Conservation (phyloP, 2,329 filamentous ascomycete genomes). For the Gaeumannomyces tritici region DNA sequence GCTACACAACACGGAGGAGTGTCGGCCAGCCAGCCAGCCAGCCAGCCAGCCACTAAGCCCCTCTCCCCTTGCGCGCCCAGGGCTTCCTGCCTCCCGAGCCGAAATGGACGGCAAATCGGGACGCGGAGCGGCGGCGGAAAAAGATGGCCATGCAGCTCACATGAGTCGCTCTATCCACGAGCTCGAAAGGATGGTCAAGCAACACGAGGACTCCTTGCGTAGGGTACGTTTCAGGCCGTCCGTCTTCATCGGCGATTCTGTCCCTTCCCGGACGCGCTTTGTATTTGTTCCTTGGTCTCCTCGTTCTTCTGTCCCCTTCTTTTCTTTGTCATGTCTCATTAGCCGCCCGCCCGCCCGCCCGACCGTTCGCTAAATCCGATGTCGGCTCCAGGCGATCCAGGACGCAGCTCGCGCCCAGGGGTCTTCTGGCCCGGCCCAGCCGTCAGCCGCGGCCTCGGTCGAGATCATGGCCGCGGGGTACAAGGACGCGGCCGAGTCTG, state of each 20-base stretch:
- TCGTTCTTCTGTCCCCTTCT: not conserved
- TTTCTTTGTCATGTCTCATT: not conserved
- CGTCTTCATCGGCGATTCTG: not conserved
- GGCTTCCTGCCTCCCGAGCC: not conserved
- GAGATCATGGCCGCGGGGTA: conserved; percentile 56
- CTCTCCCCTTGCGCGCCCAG: not conserved
- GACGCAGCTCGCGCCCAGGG: not conserved
- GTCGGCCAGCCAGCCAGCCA: not conserved
- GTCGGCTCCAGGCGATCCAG: not conserved
- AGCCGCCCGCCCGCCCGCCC: too few species aligned
- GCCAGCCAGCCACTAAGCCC: not conserved
- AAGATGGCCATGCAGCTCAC: conserved; percentile 36
- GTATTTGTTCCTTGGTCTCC: not conserved
- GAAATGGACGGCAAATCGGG: not conserved
- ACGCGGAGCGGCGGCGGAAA: not conserved
- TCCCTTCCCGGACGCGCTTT: not conserved
- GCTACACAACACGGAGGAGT: not conserved
- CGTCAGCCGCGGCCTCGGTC: conserved; percentile 19
- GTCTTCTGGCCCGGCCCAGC: not conserved
- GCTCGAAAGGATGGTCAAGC: conserved; percentile 48
- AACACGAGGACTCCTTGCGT: conserved; percentile 41
- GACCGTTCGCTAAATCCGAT: not conserved
- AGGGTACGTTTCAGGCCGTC: conserved; percentile 24
- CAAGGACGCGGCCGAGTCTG: conserved; percentile 47
- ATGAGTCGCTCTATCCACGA: conserved; percentile 60